A percentile compares a stretch with the other conserved stretches of the same genome.
Evolutionary conservation across 2,329 filamentous ascomycete species (phyloP).

Genomic region (Colletotrichum salicis): DNA sequence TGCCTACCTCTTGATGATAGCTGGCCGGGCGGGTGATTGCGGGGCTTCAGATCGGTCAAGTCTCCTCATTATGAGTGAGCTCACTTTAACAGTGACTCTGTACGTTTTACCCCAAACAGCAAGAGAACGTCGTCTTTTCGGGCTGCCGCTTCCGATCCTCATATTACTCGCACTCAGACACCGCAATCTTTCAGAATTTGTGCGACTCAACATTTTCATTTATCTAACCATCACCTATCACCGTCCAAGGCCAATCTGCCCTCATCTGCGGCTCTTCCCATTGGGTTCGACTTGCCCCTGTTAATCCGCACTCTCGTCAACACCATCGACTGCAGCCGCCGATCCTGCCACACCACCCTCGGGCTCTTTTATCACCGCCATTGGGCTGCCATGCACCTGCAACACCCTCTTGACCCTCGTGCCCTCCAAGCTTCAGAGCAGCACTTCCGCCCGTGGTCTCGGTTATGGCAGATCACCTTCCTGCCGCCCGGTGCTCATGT

Average conservation of each 20-base stretch:
- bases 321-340: slow-evolving; percentile 28
- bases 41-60: slow-evolving; percentile 6
- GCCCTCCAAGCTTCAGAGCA: not conserved
- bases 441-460: slow-evolving; percentile 11
- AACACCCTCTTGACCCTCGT: not conserved
- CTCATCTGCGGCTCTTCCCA: slow-evolving; percentile 15
- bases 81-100: not conserved
- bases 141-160: not conserved
- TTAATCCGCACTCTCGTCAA: slow-evolving; percentile 20
- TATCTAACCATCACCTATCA: not conserved
- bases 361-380: slow-evolving; percentile 13
- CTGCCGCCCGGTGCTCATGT: slow-evolving; percentile 3
- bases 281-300: slow-evolving; percentile 24
- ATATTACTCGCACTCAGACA: not conserved
- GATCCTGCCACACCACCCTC: slow-evolving; percentile 34
- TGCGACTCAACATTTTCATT: not conserved
- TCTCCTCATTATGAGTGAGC: not conserved
- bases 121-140: too few relatives aligned
- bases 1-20: not conserved
- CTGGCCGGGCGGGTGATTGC: not conserved
- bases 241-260: slow-evolving; percentile 2
- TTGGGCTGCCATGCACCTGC: slow-evolving; percentile 33
- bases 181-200: too few relatives aligned
- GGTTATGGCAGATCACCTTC: slow-evolving; percentile 11
- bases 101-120: not conserved